Base-by-base conservation (phyloP, 306 rosid species). In the Corylus avellana region DNA sequence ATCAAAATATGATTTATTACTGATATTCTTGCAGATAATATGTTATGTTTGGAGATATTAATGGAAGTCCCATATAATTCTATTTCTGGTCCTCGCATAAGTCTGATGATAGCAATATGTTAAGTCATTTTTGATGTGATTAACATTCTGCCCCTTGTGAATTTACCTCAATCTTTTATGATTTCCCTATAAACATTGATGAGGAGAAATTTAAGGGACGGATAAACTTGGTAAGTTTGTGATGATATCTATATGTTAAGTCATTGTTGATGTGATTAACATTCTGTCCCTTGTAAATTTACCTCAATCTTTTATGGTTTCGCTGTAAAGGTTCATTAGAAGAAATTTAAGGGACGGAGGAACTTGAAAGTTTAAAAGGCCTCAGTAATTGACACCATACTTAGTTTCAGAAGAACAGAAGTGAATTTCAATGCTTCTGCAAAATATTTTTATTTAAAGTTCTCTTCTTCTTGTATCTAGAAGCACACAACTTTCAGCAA, bases 51-150 rank as follows among this genome's bases (percentile, higher is more conserved):
- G 17, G 32, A 75, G 77, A 14, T 62, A 29, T 22, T 53, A 69
- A 48, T 4, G 2, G 59, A 49, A 62, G 54, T 61, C 78, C 22
- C 51, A 39, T 67, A 18, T 53, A 32, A 58, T 59, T 73, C 46
- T 55, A 66, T 77, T 78, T 18, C 70, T 80, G 57, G 72, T 53
- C 27, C 79, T 56, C 6, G n/a, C 55, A 39, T 70, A 13, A n/a
- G 44, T 67, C 49, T 29, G 46, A 42, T 42, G 46, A 18, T n/a
- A 49, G 22, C 42, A 20, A 9, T 50, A 81, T 82, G 74, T 50
- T 67, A 22, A 53, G 75, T 54, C 22, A 39, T 20, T 58, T 74
- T 68, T 67, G 0, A 74, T 78, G 8, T 51, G 22, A 48, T 66
- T 54, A 29, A 37, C 42, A n/a, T 50, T 68, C 72, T 72, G 12